phyloP scores from a whole-genome alignment of 768 basidiomycete species.

The Hydnum rufescens region DNA sequence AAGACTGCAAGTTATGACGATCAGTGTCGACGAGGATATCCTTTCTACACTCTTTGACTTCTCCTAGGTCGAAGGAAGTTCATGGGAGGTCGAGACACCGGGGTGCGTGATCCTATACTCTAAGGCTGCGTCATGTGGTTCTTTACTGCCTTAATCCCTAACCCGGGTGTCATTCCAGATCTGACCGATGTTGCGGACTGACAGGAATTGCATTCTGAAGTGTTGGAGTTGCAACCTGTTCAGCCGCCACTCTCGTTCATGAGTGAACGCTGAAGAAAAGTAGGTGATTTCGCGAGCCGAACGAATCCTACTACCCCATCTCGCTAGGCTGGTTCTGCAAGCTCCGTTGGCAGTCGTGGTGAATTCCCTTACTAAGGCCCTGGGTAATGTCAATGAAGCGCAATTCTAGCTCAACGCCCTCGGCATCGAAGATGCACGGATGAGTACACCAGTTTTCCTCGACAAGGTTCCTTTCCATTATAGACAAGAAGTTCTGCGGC shows the following conservation, averaged over 20 bases:
- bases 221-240: slow-evolving; percentile 90
- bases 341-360: slow-evolving; percentile 92
- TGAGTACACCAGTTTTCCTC: slow-evolving; percentile 67
- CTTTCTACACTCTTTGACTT: slow-evolving; percentile 83
- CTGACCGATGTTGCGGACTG: too few species aligned
- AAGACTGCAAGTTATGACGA: slow-evolving; percentile 92
- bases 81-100: slow-evolving; percentile 60
- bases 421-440: slow-evolving; percentile 84
- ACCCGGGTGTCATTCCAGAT: too few species aligned
- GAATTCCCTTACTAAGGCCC: slow-evolving; percentile 95
- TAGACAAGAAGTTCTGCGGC: too few species aligned
- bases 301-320: background rate
- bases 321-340: slow-evolving; percentile 22
- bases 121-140: too few species aligned
- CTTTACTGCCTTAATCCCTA: slow-evolving; percentile 55
- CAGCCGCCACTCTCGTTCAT: slow-evolving; percentile 87
- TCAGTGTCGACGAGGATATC: too few species aligned
- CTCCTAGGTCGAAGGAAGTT: slow-evolving; percentile 72
- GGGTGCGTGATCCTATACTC: slow-evolving; percentile 33
- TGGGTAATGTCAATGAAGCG: slow-evolving; percentile 93
- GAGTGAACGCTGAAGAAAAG: slow-evolving; percentile 77
- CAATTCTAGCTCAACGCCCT: slow-evolving; percentile 86
- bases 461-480: slow-evolving; percentile 80
- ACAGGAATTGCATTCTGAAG: too few species aligned
- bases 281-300: too few species aligned